These are phyloP conservation scores for Quercus mongolica DNA, from an alignment of 306 rosid genomes.

Conservation along the genomic window DNA sequence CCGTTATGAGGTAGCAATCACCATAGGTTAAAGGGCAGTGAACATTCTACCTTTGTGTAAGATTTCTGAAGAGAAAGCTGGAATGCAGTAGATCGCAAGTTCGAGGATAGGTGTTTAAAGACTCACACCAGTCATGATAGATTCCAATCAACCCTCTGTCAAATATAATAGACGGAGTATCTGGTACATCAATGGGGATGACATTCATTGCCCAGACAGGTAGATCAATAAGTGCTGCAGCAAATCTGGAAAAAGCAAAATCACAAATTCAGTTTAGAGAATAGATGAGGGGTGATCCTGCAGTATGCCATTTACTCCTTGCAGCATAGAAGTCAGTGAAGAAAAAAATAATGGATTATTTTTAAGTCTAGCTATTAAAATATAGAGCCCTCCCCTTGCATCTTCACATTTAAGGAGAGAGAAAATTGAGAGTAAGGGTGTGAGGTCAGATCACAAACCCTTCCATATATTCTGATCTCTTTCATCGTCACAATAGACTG, in stretches of 20 bases:
- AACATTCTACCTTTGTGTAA: conserved; percentile 50
- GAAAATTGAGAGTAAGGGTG: neutral
- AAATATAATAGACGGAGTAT: conserved; percentile 60
- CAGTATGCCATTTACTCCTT: neutral
- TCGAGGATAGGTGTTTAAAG: conserved; percentile 83
- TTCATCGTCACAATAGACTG: conserved; percentile 81
- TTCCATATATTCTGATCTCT: conserved; percentile 77
- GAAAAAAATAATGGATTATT: neutral
- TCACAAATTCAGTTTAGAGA: conserved; percentile 18
- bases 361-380: neutral
- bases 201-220: conserved; percentile 95
- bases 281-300: neutral
- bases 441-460: conserved; percentile 46
- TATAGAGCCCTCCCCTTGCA: neutral
- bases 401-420: neutral
- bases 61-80: conserved; percentile 59
- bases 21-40: neutral
- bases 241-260: conserved; percentile 58
- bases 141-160: conserved; percentile 88
- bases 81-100: conserved; percentile 84
- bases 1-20: neutral
- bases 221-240: conserved; percentile 69
- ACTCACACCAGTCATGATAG: conserved; percentile 97
- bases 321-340: neutral
- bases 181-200: conserved; percentile 65